phyloP scores from a whole-genome alignment of 2,329 filamentous ascomycete genomes.

The Arthrocladium fulminans region DNA sequence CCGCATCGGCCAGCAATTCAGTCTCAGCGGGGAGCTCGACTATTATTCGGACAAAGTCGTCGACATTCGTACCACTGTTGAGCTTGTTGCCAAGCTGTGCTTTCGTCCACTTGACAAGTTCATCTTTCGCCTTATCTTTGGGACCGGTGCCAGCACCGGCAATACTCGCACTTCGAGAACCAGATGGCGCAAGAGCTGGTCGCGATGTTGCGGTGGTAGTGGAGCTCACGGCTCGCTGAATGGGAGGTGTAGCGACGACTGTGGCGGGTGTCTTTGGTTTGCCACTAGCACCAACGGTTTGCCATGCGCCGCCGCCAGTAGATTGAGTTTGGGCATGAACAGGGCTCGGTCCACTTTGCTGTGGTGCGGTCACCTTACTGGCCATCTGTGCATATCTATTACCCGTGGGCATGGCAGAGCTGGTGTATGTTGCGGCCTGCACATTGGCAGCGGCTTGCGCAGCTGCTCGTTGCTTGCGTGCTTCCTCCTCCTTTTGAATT shows the following conservation, averaged over 20 bases:
- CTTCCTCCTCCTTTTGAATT: constrained; percentile 93
- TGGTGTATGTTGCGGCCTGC: constrained; percentile 33
- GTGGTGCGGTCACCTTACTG: constrained; percentile 55
- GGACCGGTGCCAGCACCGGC: constrained; percentile 20
- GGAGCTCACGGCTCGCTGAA: constrained; percentile 40
- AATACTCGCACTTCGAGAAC: constrained; percentile 36
- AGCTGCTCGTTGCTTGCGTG: constrained; percentile 67
- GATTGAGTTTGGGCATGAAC: constrained; percentile 30
- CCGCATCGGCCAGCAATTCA: constrained; percentile 77
- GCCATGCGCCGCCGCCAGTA: constrained; percentile 61
- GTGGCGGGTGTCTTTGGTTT: constrained; percentile 68
- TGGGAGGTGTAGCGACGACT: constrained; percentile 42
- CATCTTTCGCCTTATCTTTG: constrained; percentile 64
- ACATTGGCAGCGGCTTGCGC: constrained; percentile 40
- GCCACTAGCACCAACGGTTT: constrained; percentile 86
- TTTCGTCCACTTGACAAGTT: constrained; percentile 89
- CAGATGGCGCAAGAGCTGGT: constrained; percentile 40
- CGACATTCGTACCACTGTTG: constrained; percentile 59
- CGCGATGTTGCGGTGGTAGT: constrained; percentile 39
- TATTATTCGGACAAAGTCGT: constrained; percentile 70
- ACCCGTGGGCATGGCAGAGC: constrained; percentile 43
- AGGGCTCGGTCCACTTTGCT: constrained; percentile 19
- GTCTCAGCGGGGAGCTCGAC: constrained; percentile 66
- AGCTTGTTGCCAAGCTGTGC: constrained; percentile 67
- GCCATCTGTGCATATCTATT: constrained; percentile 95